Conservation (phyloP, 1,284 basidiomycete species). For the Ganoderma multipileum region DNA sequence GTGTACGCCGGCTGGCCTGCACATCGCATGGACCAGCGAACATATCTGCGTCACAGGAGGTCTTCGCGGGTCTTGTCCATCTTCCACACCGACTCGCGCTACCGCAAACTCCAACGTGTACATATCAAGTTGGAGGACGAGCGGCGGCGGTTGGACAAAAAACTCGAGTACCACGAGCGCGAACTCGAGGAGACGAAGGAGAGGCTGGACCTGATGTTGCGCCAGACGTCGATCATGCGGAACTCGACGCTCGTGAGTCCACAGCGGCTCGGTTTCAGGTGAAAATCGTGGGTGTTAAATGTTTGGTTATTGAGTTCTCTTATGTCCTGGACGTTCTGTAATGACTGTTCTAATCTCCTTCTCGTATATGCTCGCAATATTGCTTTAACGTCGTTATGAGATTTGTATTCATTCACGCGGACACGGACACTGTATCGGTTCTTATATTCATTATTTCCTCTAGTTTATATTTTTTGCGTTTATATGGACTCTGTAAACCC, state of each 20-base stretch:
- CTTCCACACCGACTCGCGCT: slow-evolving; percentile 20
- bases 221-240: slow-evolving; percentile 19
- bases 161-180: slow-evolving; percentile 24
- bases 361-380: background rate
- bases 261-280: background rate
- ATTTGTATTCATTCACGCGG: background rate
- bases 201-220: slow-evolving; percentile 26
- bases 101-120: slow-evolving; percentile 26
- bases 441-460: background rate
- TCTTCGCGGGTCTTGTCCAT: slow-evolving; percentile 19
- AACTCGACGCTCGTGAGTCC: slow-evolving; percentile 13
- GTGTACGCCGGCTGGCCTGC: slow-evolving; percentile 55
- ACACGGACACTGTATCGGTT: background rate
- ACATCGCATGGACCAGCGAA: slow-evolving; percentile 26
- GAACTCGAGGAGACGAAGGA: slow-evolving; percentile 25
- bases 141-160: slow-evolving; percentile 22
- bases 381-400: background rate
- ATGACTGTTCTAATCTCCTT: background rate
- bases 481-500: background rate
- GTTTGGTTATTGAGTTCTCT: background rate
- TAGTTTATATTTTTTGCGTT: background rate
- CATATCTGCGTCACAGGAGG: slow-evolving; percentile 19
- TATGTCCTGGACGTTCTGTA: background rate
- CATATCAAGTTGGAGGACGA: slow-evolving; percentile 25
- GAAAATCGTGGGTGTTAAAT: background rate